Evolutionary conservation across 768 basidiomycete species (phyloP).

Genomic region (Hygrocybe punicea): DNA sequence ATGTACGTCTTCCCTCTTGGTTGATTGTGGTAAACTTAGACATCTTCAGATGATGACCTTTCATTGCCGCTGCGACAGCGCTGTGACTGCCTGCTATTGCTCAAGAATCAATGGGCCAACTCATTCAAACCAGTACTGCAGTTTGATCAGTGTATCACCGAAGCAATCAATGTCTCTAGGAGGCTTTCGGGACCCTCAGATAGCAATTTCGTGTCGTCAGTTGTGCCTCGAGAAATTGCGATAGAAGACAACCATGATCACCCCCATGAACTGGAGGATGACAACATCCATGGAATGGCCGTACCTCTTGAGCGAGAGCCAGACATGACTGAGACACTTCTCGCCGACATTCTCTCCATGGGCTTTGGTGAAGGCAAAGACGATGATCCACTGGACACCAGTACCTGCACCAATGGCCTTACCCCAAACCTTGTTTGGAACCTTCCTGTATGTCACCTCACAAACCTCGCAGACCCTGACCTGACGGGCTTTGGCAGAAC

Average conservation of each 20-base stretch:
- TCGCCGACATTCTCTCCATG: background rate
- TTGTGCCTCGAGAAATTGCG: background rate
- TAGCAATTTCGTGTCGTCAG: background rate
- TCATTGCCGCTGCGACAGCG: constrained; percentile 12
- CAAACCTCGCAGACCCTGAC: no score
- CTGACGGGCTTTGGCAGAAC: no score
- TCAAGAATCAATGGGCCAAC: constrained; percentile 11
- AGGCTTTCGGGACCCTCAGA: background rate
- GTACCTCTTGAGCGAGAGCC: background rate
- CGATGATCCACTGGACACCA: background rate
- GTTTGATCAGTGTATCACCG: constrained; percentile 6
- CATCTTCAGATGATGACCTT: constrained; percentile 14
- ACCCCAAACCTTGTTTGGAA: background rate
- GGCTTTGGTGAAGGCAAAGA: background rate
- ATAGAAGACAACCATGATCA: background rate
- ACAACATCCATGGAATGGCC: background rate
- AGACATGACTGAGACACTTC: background rate
- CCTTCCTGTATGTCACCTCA: background rate
- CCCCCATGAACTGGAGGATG: background rate
- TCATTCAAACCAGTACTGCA: constrained; percentile 8
- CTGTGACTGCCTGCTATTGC: constrained; percentile 10
- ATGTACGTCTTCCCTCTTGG: background rate
- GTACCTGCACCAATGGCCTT: background rate
- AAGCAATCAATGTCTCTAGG: background rate
- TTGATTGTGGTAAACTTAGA: background rate